These are phyloP conservation scores for Funneliformis mosseae DNA, from an alignment of 192 early-diverging fungal genomes.

Conservation along the genomic window DNA sequence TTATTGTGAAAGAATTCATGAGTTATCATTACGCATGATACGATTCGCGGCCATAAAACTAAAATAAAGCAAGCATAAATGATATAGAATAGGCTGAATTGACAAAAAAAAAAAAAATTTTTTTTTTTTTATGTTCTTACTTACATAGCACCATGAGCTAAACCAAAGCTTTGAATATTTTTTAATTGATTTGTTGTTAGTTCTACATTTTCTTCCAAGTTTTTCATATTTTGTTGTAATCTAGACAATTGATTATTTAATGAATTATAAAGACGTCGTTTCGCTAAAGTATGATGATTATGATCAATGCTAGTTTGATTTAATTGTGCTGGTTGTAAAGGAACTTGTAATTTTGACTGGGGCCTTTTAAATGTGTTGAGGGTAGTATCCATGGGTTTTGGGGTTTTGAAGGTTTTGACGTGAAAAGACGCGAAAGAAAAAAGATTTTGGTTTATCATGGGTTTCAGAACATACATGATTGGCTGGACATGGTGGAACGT, in stretches of 20 bases:
- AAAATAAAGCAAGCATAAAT: neutral
- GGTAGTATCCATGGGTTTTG: neutral
- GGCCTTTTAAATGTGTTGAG: neutral
- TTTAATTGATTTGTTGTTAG: slow-evolving; percentile 1
- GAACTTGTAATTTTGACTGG: neutral
- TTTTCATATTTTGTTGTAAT: slow-evolving; percentile 15
- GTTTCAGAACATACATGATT: neutral
- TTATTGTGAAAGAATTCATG: neutral
- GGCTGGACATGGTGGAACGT: no score
- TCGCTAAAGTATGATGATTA: neutral
- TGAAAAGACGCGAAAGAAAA: neutral
- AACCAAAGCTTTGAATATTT: slow-evolving; percentile 23
- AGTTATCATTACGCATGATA: neutral
- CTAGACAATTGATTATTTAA: neutral
- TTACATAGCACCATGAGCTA: slow-evolving; percentile 19
- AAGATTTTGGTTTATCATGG: neutral
- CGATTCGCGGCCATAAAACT: neutral
- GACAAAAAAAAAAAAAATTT: neutral
- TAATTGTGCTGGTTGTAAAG: no score
- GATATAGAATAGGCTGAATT: neutral
- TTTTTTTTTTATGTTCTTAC: neutral
- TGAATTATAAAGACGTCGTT: slow-evolving; percentile 1
- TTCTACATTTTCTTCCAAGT: slow-evolving; percentile 11
- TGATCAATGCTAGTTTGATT: neutral
- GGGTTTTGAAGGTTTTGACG: neutral